A percentile compares a stretch with the other conserved stretches of the same genome.
Evolutionary conservation across 208 protist genomes (phyloP).

Genomic region (Leishmania lainsoni): DNA sequence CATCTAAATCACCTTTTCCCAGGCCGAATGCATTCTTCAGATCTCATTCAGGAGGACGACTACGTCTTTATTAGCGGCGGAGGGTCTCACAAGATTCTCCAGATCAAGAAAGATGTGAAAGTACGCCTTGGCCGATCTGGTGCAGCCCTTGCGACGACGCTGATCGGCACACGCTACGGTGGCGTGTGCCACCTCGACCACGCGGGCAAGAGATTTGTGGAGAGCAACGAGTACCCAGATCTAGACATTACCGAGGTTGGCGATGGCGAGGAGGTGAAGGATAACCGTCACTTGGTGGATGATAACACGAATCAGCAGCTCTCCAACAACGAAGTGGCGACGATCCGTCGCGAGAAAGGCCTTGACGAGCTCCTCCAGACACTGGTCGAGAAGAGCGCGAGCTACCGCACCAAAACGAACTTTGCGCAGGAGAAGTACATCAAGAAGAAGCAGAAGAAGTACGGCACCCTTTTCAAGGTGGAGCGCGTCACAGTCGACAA

Average conservation of each 20-base stretch:
- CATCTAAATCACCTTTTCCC: neutral
- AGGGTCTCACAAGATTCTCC: conserved; percentile 62
- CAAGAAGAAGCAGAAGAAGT: conserved; percentile 91
- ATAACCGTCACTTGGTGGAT: conserved; percentile 86
- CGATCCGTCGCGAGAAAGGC: conserved; percentile 75
- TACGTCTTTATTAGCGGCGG: conserved; percentile 86
- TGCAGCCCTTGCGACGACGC: conserved; percentile 56
- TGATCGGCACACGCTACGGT: conserved; percentile 83
- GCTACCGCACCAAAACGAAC: conserved; percentile 86
- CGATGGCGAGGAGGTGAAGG: conserved; percentile 44
- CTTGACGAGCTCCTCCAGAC: conserved; percentile 73
- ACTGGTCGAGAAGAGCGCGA: conserved; percentile 85
- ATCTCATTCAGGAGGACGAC: conserved; percentile 71
- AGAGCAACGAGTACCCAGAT: conserved; percentile 82
- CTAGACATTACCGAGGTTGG: conserved; percentile 73
- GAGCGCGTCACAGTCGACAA: conserved; percentile 75
- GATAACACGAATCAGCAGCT: conserved; percentile 84
- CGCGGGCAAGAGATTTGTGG: conserved; percentile 52
- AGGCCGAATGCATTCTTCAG: conserved; percentile 24
- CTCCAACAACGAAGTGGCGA: conserved; percentile 73
- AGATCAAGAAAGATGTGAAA: conserved; percentile 55
- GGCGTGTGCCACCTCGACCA: conserved; percentile 75
- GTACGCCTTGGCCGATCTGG: conserved; percentile 74
- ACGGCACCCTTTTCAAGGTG: conserved; percentile 85
- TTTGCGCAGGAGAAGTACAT: conserved; percentile 94